These are phyloP conservation scores for Dillenia suffruticosa DNA, from an alignment of 164 flowering plant genomes.

Conservation along the genomic window DNA sequence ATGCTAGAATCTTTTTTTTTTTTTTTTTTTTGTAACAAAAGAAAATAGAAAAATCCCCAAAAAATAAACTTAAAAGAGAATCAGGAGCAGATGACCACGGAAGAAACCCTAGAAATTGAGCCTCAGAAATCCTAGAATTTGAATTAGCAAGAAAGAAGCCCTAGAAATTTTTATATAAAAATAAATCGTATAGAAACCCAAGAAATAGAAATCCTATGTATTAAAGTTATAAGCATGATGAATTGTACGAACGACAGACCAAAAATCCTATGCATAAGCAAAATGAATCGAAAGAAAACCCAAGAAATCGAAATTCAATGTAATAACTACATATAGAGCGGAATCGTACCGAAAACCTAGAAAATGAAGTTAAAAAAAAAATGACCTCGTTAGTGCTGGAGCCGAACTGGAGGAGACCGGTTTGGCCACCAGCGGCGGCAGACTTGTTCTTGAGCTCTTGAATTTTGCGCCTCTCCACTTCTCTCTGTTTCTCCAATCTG, in stretches of 20 bases:
- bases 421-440: constrained; percentile 73
- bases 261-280: too few species aligned
- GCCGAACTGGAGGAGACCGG: constrained; percentile 99
- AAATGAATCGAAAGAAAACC: too few species aligned
- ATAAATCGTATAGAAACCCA: too few species aligned
- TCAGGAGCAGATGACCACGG: neutral
- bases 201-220: too few species aligned
- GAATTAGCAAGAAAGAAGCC: too few species aligned
- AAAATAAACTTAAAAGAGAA: neutral
- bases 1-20: too few species aligned
- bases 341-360: too few species aligned
- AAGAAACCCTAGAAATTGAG: neutral
- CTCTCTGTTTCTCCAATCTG: constrained; percentile 90
- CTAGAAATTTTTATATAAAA: too few species aligned
- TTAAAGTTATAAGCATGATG: too few species aligned
- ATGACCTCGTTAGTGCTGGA: constrained; percentile 84
- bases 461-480: constrained; percentile 83
- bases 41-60: neutral
- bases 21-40: neutral
- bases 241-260: too few species aligned
- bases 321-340: too few species aligned
- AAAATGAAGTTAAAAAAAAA: neutral
- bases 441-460: constrained; percentile 93
- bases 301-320: neutral
- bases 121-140: neutral